Percentiles rank a stretch among this genome's conserved stretches.
phyloP scores from a whole-genome alignment of 306 rosid genomes.

The Fagus crenata region DNA sequence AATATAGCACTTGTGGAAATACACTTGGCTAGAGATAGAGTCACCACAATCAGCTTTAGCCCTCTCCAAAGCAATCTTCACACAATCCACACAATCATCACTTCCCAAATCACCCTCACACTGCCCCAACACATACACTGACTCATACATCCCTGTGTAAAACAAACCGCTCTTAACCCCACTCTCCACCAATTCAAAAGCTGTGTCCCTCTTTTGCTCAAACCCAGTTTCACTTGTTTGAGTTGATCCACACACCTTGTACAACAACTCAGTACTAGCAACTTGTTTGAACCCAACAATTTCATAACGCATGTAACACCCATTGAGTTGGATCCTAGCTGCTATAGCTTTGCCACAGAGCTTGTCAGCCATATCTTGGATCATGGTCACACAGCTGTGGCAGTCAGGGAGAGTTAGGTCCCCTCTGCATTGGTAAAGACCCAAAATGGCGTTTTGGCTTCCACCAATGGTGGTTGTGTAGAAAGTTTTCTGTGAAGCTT shows the following conservation, averaged over 20 bases:
- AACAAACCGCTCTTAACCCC: conserved; percentile 61
- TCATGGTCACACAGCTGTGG: conserved; percentile 54
- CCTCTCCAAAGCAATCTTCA: conserved; percentile 58
- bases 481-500: conserved; percentile 56
- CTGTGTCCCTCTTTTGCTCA: conserved; percentile 50
- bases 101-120: conserved; percentile 70
- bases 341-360: conserved; percentile 64
- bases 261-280: conserved; percentile 51
- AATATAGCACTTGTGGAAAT: conserved; percentile 67
- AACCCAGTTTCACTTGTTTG: conserved; percentile 54
- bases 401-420: conserved; percentile 68
- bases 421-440: conserved; percentile 86
- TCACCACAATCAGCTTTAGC: conserved; percentile 51
- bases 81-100: conserved; percentile 67
- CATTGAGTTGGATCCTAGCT: conserved; percentile 75
- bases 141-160: conserved; percentile 66
- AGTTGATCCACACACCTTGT: conserved; percentile 60
- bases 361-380: conserved; percentile 38
- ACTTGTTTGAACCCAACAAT: conserved; percentile 60
- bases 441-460: conserved; percentile 43
- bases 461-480: conserved; percentile 55
- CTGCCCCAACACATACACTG: conserved; percentile 80
- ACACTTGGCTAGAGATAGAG: conserved; percentile 70
- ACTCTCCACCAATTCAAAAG: conserved; percentile 62
- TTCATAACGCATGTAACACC: conserved; percentile 76